phyloP scores from a whole-genome alignment of 106 monocot species.

The Alisma plantagoaquatica region DNA sequence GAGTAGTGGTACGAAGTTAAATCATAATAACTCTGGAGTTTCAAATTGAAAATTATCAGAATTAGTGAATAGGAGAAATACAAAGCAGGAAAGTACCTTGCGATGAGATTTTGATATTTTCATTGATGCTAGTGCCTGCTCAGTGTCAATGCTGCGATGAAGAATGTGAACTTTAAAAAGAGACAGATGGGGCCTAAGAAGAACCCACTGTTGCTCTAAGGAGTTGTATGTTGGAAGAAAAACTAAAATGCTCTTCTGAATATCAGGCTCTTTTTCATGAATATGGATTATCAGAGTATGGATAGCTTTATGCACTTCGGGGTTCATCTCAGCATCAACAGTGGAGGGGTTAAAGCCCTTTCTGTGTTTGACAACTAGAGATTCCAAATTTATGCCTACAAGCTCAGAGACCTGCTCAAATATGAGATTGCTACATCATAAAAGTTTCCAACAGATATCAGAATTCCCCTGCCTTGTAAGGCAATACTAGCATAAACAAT shows the following conservation, averaged over 20 bases:
- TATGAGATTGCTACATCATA: too few relatives aligned
- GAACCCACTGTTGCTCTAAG: constrained; percentile 75
- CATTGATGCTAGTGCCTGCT: constrained; percentile 70
- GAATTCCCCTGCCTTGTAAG: too few relatives aligned
- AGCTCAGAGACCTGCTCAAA: constrained; percentile 35
- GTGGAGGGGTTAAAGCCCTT: neutral
- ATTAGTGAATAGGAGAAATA: too few relatives aligned
- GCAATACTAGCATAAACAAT: too few relatives aligned
- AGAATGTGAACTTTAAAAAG: constrained; percentile 70
- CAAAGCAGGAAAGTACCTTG: constrained; percentile 69
- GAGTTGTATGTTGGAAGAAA: constrained; percentile 78
- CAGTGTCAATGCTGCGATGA: constrained; percentile 76
- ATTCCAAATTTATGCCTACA: constrained; percentile 30
- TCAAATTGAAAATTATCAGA: too few relatives aligned
- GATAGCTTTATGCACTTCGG: constrained; percentile 41
- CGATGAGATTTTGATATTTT: constrained; percentile 53
- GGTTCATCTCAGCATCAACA: constrained; percentile 43
- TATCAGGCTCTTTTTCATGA: constrained; percentile 54
- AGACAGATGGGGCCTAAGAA: constrained; percentile 23
- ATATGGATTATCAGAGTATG: constrained; percentile 56
- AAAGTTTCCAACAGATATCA: too few relatives aligned
- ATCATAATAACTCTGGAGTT: too few relatives aligned
- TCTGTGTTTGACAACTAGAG: too few relatives aligned
- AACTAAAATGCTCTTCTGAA: constrained; percentile 66
- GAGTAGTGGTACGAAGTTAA: too few relatives aligned